Evolutionary conservation across 192 early-diverging fungal species (phyloP).

Genomic region (Spizellomyces punctatus): DNA sequence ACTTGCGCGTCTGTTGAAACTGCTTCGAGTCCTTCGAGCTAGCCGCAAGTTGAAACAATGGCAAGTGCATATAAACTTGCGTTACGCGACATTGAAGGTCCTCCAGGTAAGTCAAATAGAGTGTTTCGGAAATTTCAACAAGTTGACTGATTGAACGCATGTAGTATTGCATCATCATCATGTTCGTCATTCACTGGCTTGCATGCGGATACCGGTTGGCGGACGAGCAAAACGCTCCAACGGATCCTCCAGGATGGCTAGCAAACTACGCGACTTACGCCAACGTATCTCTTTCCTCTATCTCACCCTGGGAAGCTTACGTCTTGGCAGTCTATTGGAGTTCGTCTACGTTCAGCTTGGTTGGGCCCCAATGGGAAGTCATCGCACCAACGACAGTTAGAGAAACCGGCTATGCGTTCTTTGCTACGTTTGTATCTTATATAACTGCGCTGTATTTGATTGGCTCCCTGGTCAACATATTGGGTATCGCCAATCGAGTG

Average conservation of each 20-base stretch:
- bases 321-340: conserved; percentile 47
- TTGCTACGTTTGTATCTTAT: conserved; percentile 46
- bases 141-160: conserved; percentile 5
- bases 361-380: conserved; percentile 29
- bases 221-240: conserved; percentile 33
- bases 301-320: conserved; percentile 36
- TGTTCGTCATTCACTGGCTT: conserved; percentile 55
- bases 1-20: conserved; percentile 48
- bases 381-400: conserved; percentile 35
- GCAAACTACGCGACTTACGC: conserved; percentile 17
- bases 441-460: conserved; percentile 47
- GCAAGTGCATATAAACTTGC: conserved; percentile 43
- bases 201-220: conserved; percentile 52
- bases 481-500: conserved; percentile 29
- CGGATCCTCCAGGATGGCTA: conserved; percentile 47
- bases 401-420: conserved; percentile 45
- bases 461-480: conserved; percentile 38
- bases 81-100: conserved; percentile 47
- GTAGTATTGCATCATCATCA: conserved; percentile 40
- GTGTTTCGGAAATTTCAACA: background rate
- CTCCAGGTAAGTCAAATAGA: conserved; percentile 38
- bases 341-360: conserved; percentile 39
- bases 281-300: conserved; percentile 21
- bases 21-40: conserved; percentile 52
- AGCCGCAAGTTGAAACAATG: conserved; percentile 53